phyloP scores from a whole-genome alignment of 306 rosid genomes.

The Sindora glabra region DNA sequence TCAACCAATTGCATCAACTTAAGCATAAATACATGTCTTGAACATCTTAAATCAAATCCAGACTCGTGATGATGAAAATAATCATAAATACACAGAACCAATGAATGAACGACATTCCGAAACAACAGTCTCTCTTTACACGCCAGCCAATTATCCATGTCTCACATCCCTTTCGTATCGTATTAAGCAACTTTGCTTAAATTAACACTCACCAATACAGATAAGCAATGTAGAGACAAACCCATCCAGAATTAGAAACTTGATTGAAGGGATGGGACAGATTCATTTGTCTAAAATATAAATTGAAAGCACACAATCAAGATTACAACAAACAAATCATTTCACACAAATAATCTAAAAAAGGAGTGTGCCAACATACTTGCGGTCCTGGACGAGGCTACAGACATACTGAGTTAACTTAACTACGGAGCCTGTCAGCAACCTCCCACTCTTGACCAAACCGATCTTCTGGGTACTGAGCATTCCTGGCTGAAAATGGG shows the following conservation, averaged over 20 bases:
- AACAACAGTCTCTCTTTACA: background rate
- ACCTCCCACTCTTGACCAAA: conserved; percentile 34
- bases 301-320: background rate
- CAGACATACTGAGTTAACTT: conserved; percentile 42
- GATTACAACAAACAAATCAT: background rate
- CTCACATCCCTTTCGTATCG: no score
- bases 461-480: conserved; percentile 56
- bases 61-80: no score
- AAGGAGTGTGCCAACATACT: conserved; percentile 24
- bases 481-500: conserved; percentile 62
- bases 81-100: background rate
- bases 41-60: no score
- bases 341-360: background rate
- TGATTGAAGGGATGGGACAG: background rate
- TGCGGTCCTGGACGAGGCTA: conserved; percentile 54
- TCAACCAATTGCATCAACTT: background rate
- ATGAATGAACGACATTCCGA: background rate
- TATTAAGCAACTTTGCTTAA: background rate
- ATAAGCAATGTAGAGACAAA: background rate
- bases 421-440: conserved; percentile 64
- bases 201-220: background rate
- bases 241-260: background rate
- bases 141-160: no score
- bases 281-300: background rate
- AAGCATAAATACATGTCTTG: background rate